These are phyloP conservation scores for Lactarius quietus DNA, from an alignment of 768 basidiomycete species.

Conservation along the genomic window DNA sequence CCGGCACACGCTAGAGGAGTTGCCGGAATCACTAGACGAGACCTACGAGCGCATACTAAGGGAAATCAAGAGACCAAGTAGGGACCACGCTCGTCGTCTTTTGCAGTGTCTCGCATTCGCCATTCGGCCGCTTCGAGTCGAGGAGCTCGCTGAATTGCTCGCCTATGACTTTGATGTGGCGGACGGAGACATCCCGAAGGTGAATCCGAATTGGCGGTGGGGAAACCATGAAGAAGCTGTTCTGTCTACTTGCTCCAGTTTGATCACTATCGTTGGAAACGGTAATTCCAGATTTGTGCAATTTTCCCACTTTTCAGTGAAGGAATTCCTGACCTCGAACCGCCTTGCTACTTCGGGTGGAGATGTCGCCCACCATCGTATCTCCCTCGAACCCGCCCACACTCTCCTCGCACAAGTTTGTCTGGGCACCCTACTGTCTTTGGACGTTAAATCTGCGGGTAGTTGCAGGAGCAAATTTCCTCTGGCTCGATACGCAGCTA, in stretches of 20 bases:
- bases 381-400: not conserved
- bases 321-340: not conserved
- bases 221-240: not conserved
- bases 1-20: too few species aligned
- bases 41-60: too few species aligned
- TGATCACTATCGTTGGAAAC: not conserved
- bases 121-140: too few species aligned
- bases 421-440: not conserved
- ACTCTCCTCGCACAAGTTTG: not conserved
- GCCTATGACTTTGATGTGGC: too few species aligned
- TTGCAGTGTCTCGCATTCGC: too few species aligned
- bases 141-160: too few species aligned
- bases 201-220: not conserved
- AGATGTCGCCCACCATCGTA: not conserved
- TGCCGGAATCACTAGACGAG: too few species aligned
- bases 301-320: not conserved
- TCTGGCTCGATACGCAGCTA: not conserved
- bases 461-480: not conserved
- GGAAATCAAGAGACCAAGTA: too few species aligned
- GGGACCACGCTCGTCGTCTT: too few species aligned
- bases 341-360: not conserved
- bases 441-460: too few species aligned
- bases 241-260: not conserved
- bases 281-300: not conserved
- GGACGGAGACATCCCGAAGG: too few species aligned